Evolutionary conservation across 1,284 basidiomycete species (phyloP), one percentile per base, ranked within the genome.

Genomic region (Leccinum huronense): DNA sequence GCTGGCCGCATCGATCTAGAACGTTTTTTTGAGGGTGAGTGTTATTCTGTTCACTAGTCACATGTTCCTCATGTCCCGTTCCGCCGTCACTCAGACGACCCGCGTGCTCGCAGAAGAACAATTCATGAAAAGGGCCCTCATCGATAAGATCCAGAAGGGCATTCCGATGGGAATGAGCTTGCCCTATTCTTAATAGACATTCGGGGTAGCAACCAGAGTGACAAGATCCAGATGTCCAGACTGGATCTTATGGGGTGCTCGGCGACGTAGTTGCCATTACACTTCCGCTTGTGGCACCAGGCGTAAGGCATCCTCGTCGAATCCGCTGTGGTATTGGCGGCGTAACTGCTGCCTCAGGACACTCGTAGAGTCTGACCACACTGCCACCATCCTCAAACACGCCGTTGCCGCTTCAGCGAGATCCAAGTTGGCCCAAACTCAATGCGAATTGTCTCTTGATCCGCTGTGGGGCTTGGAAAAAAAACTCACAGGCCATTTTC

Each of bases 1-100:
- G 84, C 91, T 55, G 96, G 97, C 9, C 86, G 93, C 63, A 90
- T 97, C 67, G 95, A 98, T 80, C 84, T 97, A 65, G 95, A 97
- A 74, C 85, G 91, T 55, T 97, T 96, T 81, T 80, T 97, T 27
- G 65, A 89, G 94, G 80, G 94, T 93, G 75, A 70, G 88, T 77
- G 53, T 62, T 61, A 64, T 67, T 66, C 63, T 63, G 63, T 65
- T 36, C 67, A 48, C 60, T 36, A 61, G 53, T 67, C 76, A 67
- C 73, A 70, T 68, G 63, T 62, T 31, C 61, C 69, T 72, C 68
- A 72, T 65, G 60, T 62, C 64, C 45, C 62, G 56, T 70, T 68
- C 64, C 57, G 68, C 71, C 62, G 64, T 31, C 48, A 27, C 60
- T 68, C 74, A 96, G 94, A 90, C 90, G 57, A 91, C 91, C 11